Percentiles rank a stretch among this genome's conserved stretches.
These are phyloP conservation scores for Penicillium sp. DNA, from an alignment of 2,329 filamentous ascomycete species.

Conservation along the genomic window DNA sequence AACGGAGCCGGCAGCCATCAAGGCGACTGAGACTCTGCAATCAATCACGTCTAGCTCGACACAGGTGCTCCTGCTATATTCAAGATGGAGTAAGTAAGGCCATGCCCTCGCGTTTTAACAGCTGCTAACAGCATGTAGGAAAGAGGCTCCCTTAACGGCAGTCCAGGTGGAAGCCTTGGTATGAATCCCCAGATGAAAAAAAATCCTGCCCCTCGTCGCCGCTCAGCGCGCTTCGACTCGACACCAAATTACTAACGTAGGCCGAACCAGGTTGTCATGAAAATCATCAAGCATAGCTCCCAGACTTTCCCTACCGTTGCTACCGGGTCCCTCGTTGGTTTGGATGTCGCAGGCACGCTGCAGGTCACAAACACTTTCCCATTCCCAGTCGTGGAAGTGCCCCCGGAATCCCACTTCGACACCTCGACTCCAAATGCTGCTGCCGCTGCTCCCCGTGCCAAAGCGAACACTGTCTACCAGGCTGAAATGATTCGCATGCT, in stretches of 20 bases:
- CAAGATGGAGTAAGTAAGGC: conserved; percentile 29
- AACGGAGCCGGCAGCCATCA: conserved; percentile 17
- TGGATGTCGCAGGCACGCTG: conserved; percentile 77
- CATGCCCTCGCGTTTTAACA: conserved; percentile 11
- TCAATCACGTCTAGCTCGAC: conserved; percentile 15
- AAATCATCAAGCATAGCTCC: conserved; percentile 94
- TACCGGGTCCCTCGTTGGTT: conserved; percentile 86
- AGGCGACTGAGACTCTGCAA: conserved; percentile 15
- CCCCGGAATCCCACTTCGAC: conserved; percentile 68
- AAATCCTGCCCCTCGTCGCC: conserved; percentile 26
- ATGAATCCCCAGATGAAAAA: conserved; percentile 37
- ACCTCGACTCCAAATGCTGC: conserved; percentile 66
- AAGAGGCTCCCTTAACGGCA: conserved; percentile 72
- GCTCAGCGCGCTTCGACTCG: conserved; percentile 18
- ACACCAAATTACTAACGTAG: conserved; percentile 22
- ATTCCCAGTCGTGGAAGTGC: conserved; percentile 78
- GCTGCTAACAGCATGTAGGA: conserved; percentile 38
- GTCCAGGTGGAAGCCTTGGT: conserved; percentile 95
- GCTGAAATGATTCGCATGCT: conserved; percentile 96
- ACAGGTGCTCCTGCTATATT: conserved; percentile 20
- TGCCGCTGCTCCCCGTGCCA: conserved; percentile 84
- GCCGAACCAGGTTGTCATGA: conserved; percentile 75
- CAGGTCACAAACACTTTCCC: conserved; percentile 94
- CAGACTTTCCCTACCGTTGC: conserved; percentile 82
- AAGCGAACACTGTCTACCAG: conserved; percentile 84